phyloP scores from a whole-genome alignment of 768 basidiomycete genomes.

The Leccinum variicolor region DNA sequence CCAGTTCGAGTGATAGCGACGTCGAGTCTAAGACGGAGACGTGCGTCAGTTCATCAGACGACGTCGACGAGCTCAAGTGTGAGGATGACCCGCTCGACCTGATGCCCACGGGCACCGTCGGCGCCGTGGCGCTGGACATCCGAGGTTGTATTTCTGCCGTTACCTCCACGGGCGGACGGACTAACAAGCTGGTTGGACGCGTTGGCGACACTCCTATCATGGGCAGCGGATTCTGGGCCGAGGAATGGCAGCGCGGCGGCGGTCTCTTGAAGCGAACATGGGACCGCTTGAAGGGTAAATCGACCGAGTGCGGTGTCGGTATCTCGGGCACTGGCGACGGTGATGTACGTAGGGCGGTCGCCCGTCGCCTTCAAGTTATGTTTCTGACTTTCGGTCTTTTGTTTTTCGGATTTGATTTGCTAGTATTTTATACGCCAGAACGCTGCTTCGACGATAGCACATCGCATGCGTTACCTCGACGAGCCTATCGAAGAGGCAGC shows the following conservation, averaged over 20 bases:
- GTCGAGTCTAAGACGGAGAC: slow-evolving; percentile 6
- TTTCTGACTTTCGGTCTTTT: neutral
- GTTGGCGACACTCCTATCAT: slow-evolving; percentile 81
- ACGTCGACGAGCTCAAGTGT: neutral
- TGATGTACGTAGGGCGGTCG: slow-evolving; percentile 64
- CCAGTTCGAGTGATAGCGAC: slow-evolving; percentile 1
- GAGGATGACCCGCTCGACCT: slow-evolving; percentile 42
- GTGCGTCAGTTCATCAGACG: slow-evolving; percentile 15
- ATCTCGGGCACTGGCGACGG: slow-evolving; percentile 86
- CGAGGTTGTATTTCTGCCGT: slow-evolving; percentile 68
- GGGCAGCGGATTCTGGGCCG: slow-evolving; percentile 83
- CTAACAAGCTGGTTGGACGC: slow-evolving; percentile 80
- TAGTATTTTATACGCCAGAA: slow-evolving; percentile 78
- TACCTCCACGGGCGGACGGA: slow-evolving; percentile 80
- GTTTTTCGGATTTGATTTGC: neutral
- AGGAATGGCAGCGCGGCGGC: slow-evolving; percentile 57
- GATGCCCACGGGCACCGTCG: slow-evolving; percentile 76
- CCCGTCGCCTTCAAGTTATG: neutral
- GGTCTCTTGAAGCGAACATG: slow-evolving; percentile 35
- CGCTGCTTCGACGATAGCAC: slow-evolving; percentile 63
- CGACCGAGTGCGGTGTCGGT: slow-evolving; percentile 49
- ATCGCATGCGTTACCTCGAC: slow-evolving; percentile 56
- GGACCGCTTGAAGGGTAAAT: slow-evolving; percentile 37
- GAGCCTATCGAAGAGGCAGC: slow-evolving; percentile 59
- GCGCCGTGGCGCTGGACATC: slow-evolving; percentile 76